These are phyloP conservation scores for Huntiella abstrusa DNA, from an alignment of 2,329 filamentous ascomycete genomes.

Conservation along the genomic window DNA sequence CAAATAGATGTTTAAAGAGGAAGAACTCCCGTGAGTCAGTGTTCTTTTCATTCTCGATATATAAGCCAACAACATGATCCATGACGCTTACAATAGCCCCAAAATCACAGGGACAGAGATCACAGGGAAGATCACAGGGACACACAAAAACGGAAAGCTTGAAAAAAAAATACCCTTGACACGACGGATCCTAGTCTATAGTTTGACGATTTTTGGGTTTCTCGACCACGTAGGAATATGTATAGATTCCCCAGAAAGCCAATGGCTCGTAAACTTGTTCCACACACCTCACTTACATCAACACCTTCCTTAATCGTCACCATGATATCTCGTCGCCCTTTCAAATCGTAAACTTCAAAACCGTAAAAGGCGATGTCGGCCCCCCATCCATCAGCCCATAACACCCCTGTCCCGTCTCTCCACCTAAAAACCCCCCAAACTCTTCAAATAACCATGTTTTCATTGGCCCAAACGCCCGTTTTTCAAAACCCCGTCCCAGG, in stretches of 20 bases:
- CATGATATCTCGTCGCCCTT: too few relatives aligned
- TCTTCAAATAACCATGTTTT: constrained; percentile 6
- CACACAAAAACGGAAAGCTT: constrained; percentile 10
- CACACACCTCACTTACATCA: too few relatives aligned
- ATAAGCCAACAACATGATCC: too few relatives aligned
- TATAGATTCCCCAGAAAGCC: too few relatives aligned
- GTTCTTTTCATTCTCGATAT: not conserved
- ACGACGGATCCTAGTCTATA: not conserved
- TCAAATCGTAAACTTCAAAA: too few relatives aligned
- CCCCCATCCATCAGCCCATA: not conserved
- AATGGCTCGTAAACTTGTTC: too few relatives aligned
- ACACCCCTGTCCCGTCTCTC: not conserved
- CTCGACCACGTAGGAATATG: too few relatives aligned
- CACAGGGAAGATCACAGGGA: constrained; percentile 18
- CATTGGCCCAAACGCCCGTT: constrained; percentile 4
- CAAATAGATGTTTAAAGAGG: too few relatives aligned
- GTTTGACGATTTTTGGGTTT: too few relatives aligned
- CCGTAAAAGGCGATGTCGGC: constrained; percentile 2
- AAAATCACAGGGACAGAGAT: constrained; percentile 13
- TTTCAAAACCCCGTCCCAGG: not conserved
- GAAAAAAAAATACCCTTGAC: not conserved
- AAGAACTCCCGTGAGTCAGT: too few relatives aligned
- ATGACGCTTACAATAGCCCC: constrained; percentile 1
- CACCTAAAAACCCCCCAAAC: not conserved
- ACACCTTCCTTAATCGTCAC: too few relatives aligned